Evolutionary conservation across 164 flowering plant genomes (phyloP), one percentile per base, ranked within the genome.

Genomic region (Cinnamomum chago): DNA sequence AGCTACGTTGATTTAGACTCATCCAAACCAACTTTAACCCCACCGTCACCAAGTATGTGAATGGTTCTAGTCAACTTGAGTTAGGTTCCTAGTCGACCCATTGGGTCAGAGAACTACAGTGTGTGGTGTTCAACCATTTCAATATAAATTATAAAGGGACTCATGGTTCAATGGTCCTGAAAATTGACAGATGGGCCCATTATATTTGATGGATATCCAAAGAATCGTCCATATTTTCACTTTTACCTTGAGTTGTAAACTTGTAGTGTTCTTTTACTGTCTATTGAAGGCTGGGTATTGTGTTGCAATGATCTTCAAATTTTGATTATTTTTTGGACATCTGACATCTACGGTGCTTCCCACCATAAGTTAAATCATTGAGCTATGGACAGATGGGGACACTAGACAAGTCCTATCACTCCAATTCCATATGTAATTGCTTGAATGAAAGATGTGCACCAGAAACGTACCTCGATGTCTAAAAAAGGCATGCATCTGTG

Each of bases 391-490:
- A 55, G 5, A 55, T 3, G n/a, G n/a, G 60, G 60, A 55, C n/a
- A 55, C 60, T 20, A 55, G 10, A 9, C 17, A 55, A 55, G n/a
- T 55, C 60, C 60, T 14, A 15, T 55, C 12, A 20, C n/a, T 55
- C 20, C 60, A 13, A 15, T 55, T 17, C 60, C n/a, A 17, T 5
- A 55, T 55, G n/a, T 55, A 55, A 20, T 3, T 20, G n/a, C 5
- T 55, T 55, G 17, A 15, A 20, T 12, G 33, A 23, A 64, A 24
- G 17, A 24, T 64, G 17, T 64, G 67, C 17, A 24, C 14, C 28
- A 64, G 67, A 28, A 75, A 18, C 58, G 72, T 81, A 94, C 98
- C 95, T 95, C 92, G 67, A 88, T 85, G 50, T 82, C 73, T 74
- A 89, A 71, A 76, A 84, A 83, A 3, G 89, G 89, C 83, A 93